Evolutionary conservation across 352 stramenopile genomes (phyloP).

Genomic region (Phytophthora syringae): DNA sequence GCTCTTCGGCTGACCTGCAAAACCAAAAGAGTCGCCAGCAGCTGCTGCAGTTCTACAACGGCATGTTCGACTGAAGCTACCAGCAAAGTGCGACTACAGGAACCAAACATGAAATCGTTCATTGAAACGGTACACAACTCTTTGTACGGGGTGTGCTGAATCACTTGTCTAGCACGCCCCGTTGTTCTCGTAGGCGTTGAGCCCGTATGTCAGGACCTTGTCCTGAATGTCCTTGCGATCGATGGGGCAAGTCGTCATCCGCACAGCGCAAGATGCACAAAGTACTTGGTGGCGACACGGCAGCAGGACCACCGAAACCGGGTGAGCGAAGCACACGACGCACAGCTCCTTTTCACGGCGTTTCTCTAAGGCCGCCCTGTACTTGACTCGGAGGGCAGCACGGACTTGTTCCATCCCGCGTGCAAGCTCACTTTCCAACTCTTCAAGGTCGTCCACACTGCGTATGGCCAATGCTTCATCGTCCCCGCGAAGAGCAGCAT

Average conservation of each 20-base stretch:
- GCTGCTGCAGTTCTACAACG: conserved; percentile 89
- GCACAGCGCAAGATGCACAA: conserved; percentile 58
- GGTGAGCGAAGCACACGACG: conserved; percentile 62
- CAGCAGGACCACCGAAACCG: conserved; percentile 53
- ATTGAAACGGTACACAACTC: background rate
- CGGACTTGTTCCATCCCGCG: conserved; percentile 38
- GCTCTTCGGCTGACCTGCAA: conserved; percentile 63
- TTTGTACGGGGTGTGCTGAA: background rate
- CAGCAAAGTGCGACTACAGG: background rate
- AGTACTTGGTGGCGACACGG: conserved; percentile 73
- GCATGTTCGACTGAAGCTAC: conserved; percentile 76
- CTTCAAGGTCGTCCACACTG: conserved; percentile 51
- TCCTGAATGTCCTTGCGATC: conserved; percentile 65
- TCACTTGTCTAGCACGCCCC: conserved; percentile 4
- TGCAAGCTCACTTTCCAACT: conserved; percentile 42
- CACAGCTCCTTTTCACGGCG: conserved; percentile 41
- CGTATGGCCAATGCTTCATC: conserved; percentile 30
- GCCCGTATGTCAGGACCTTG: conserved; percentile 72
- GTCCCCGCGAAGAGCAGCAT: conserved; percentile 27
- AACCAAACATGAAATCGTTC: conserved; percentile 14
- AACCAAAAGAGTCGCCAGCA: conserved; percentile 79
- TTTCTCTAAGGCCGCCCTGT: conserved; percentile 31
- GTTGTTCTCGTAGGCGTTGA: conserved; percentile 44
- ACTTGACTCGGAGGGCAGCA: conserved; percentile 35
- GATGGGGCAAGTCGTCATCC: conserved; percentile 60